Evolutionary conservation across 306 rosid species (phyloP).

Genomic region (Castanea sativa): DNA sequence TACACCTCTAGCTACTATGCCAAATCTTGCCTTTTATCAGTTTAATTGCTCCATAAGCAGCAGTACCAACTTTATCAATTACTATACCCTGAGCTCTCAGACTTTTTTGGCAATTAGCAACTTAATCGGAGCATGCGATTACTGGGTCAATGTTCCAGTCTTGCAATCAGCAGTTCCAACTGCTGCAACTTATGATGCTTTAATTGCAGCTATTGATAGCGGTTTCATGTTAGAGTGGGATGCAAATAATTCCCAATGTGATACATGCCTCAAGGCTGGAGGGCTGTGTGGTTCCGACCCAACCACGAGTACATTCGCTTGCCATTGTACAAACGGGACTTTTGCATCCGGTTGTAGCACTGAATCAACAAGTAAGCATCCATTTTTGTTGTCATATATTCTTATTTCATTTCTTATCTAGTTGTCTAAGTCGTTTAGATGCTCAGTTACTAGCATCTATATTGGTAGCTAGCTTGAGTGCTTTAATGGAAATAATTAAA

Average conservation of each 20-base stretch:
- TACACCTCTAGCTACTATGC: accelerated
- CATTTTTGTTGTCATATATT: background rate
- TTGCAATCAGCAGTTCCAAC: constrained; percentile 11
- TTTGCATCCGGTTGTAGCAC: constrained; percentile 23
- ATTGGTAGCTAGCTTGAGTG: background rate
- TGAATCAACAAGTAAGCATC: constrained; percentile 16
- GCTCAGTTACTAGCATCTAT: background rate
- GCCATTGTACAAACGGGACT: constrained; percentile 48
- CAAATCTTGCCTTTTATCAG: accelerated
- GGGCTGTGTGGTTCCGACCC: constrained; percentile 49
- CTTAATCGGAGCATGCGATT: background rate
- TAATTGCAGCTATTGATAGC: constrained; percentile 27
- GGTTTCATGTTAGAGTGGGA: constrained; percentile 54
- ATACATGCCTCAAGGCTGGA: constrained; percentile 31
- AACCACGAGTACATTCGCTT: constrained; percentile 36
- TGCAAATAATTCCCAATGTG: constrained; percentile 36
- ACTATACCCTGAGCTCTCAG: too few relatives aligned
- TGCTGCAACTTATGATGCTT: constrained; percentile 1
- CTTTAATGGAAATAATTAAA: background rate
- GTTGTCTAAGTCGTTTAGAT: background rate
- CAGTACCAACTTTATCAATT: too few relatives aligned
- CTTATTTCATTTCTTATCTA: background rate
- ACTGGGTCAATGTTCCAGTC: constrained; percentile 28
- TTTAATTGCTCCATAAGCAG: too few relatives aligned
- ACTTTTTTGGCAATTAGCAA: accelerated